phyloP scores from a whole-genome alignment of 176 grass and related monocot genomes.

The Oryza brachyantha region DNA sequence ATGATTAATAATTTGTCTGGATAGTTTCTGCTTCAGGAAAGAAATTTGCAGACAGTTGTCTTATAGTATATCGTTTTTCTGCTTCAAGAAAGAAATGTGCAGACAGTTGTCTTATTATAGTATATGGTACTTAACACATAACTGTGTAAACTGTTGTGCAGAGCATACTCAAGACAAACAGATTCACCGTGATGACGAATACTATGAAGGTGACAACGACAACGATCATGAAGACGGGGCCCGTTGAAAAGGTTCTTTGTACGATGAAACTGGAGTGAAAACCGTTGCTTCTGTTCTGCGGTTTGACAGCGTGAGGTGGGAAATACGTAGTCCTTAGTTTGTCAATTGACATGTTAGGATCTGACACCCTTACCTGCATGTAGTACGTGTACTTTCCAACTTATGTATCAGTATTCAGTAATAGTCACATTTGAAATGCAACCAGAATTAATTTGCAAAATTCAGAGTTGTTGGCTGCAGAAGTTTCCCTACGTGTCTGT shows the following conservation, averaged over 20 bases:
- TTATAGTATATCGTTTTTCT: too few relatives aligned
- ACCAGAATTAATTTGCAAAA: not conserved
- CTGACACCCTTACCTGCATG: not conserved
- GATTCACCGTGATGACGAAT: slow-evolving; percentile 85
- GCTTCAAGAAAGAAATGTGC: too few relatives aligned
- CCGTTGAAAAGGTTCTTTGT: slow-evolving; percentile 17
- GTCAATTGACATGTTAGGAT: slow-evolving; percentile 11
- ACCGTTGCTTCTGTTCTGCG: not conserved
- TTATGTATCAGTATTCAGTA: too few relatives aligned
- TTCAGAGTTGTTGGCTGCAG: too few relatives aligned
- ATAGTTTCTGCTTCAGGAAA: too few relatives aligned
- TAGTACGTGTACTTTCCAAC: not conserved
- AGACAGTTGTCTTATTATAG: too few relatives aligned
- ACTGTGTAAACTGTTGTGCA: slow-evolving; percentile 35
- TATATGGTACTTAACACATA: not conserved
- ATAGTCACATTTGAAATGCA: too few relatives aligned
- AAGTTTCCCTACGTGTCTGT: not conserved
- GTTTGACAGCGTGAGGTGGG: not conserved
- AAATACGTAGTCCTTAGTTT: too few relatives aligned
- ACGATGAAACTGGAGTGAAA: not conserved
- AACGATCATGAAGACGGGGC: slow-evolving; percentile 69
- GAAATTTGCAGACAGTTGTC: too few relatives aligned
- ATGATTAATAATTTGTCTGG: not conserved
- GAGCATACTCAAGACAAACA: slow-evolving; percentile 86
- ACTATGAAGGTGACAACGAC: slow-evolving; percentile 92